Evolutionary conservation across 176 grass and related monocot species (phyloP).

Genomic region (Zoysia japonica): DNA sequence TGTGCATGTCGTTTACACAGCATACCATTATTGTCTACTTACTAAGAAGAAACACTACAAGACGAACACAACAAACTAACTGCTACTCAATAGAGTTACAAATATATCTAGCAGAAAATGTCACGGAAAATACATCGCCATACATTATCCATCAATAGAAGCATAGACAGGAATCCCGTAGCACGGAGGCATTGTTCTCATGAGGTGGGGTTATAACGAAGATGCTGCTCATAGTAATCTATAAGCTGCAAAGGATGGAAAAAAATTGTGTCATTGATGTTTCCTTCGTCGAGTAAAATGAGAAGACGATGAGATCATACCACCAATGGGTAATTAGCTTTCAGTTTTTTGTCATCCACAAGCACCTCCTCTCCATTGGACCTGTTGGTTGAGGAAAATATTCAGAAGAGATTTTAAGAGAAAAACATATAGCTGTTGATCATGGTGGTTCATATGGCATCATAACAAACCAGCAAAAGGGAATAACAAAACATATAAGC

Average conservation of each 20-base stretch:
- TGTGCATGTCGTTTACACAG: neutral
- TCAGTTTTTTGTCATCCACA: conserved; percentile 81
- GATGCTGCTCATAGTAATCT: conserved; percentile 82
- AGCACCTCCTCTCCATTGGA: conserved; percentile 72
- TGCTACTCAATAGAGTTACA: conserved; percentile 17
- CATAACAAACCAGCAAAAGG: neutral
- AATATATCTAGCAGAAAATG: conserved; percentile 37
- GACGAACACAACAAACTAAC: conserved; percentile 1
- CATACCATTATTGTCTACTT: conserved; percentile 8
- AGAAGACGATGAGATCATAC: conserved; percentile 46
- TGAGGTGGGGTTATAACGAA: conserved; percentile 70
- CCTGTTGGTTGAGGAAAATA: conserved; percentile 39
- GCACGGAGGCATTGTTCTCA: conserved; percentile 41
- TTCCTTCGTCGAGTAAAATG: conserved; percentile 32
- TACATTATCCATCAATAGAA: neutral
- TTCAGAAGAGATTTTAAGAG: neutral
- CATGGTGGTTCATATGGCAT: neutral
- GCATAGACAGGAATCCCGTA: conserved; percentile 3
- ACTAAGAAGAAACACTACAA: conserved; percentile 12
- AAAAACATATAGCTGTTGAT: neutral
- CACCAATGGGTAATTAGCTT: conserved; percentile 78
- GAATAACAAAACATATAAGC: neutral
- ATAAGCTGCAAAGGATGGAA: conserved; percentile 74
- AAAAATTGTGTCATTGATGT: conserved; percentile 21
- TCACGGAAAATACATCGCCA: conserved; percentile 29